A percentile compares a stretch with the other conserved stretches of the same genome.
These are phyloP conservation scores for Sclerotiophoma versabilis DNA, from an alignment of 2,329 filamentous ascomycete species.

Conservation along the genomic window DNA sequence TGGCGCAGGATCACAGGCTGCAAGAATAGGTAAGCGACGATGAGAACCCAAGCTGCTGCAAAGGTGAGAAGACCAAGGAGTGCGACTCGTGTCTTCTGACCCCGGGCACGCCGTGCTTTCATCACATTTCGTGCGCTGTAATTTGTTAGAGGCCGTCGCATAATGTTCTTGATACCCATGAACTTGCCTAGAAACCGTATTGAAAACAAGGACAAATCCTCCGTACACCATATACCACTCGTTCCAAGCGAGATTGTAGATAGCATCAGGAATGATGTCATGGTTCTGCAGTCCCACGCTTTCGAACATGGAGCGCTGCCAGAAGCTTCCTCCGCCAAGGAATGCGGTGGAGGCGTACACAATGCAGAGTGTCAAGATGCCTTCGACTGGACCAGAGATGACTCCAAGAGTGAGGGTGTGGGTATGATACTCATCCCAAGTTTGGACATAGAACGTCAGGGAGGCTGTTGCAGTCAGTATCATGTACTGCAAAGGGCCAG, in stretches of 20 bases:
- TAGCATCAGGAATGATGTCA: constrained; percentile 68
- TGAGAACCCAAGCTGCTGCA: constrained; percentile 76
- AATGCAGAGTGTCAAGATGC: constrained; percentile 80
- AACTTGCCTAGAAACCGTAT: constrained; percentile 73
- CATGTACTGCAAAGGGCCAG: neutral
- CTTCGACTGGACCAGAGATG: constrained; percentile 93
- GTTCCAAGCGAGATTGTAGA: constrained; percentile 86
- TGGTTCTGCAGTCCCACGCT: constrained; percentile 72
- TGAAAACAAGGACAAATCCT: constrained; percentile 79
- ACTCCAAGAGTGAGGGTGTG: constrained; percentile 92
- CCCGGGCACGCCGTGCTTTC: constrained; percentile 75
- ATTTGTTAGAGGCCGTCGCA: constrained; percentile 17
- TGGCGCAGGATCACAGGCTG: constrained; percentile 82
- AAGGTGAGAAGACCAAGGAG: constrained; percentile 86
- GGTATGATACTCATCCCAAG: constrained; percentile 99
- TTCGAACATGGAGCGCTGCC: constrained; percentile 81
- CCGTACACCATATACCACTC: constrained; percentile 95
- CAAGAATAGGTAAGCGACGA: constrained; percentile 80
- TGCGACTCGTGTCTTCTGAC: constrained; percentile 74
- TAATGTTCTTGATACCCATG: neutral
- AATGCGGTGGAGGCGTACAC: constrained; percentile 86
- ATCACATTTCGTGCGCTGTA: constrained; percentile 80
- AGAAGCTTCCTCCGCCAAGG: constrained; percentile 89
- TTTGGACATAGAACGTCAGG: constrained; percentile 97
- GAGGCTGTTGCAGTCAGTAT: constrained; percentile 62